Evolutionary conservation across 148 eudicot species (phyloP), one percentile per base, ranked within the genome.

Genomic region (Mesembryanthemum crystallinum): DNA sequence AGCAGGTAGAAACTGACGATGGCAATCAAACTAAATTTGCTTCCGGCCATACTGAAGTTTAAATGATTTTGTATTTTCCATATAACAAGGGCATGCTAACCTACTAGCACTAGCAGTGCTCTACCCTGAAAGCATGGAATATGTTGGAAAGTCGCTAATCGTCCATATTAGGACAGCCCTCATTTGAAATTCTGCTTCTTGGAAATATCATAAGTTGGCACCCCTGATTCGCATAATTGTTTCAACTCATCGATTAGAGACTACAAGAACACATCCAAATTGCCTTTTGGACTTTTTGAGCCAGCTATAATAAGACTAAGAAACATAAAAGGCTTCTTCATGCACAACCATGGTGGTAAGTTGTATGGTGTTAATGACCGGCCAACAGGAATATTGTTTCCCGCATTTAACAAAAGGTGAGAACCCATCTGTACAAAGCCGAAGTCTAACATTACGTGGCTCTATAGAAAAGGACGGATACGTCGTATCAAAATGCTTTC

Each of bases 361-460:
- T 59, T 72, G n/a, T 72, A 72, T 10, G 66, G 65, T 12, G 54
- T 59, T 1, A 54, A 72, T 72, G 9, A 72, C 51, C 0, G 54
- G 75, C 67, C 75, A 72, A 72, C 75, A 72, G 0, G 55, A 72
- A 20, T 59, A 59, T 1, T 47, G 17, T 18, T 21, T 59, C 0
- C 23, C 66, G 4, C 28, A 59, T 10, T 59, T 58, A 13, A 52
- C 66, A 59, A 59, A 72, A 0, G 55, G 33, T 5, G 37, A 15
- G 25, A 59, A 72, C 5, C 66, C 35, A 59, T 72, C 54, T 4
- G 24, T 72, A 6, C 66, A 72, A 21, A 67, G 28, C 1, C 71
- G 30, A 8, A 67, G 49, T 42, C 52, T 0, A 39, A 67, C 71
- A 67, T 67, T 67, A 5, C 32, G 54, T 1, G 54, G 29, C 14